Base-by-base conservation (phyloP, 495 filamentous ascomycete species). In the Hyaloscypha variabilis region DNA sequence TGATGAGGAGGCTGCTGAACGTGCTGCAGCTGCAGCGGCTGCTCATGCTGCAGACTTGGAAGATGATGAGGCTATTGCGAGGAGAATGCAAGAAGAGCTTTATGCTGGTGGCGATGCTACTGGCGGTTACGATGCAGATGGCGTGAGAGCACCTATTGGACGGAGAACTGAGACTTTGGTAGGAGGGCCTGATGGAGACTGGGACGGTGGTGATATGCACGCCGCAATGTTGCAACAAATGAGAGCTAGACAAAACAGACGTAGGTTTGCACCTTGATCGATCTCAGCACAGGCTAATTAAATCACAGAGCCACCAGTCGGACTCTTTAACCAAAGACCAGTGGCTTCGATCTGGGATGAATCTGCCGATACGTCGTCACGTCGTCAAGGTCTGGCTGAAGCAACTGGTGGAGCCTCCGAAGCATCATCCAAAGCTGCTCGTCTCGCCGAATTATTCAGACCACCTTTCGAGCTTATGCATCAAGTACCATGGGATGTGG, bases 1-100 rank as follows among this genome's bases (percentile, higher is more conserved):
- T 6, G 56, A 64, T 14, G 61, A 62, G 28, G 62, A 62, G n/a
- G 57, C 17, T 42, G 6, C 57, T 39, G 19, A 28, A 13, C 8
- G 21, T 4, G 64, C 65, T 39, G 62, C 60, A 6, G 67, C 67
- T 14, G 31, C 65, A 49, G 67, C 67, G 8, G 46, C 65, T 34
- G 55, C 61, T 23, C 61, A 63, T 25, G 64, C 67, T 13, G 66
- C 63, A 51, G 68, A 74, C 21, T 80, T 87, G 55, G 95, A 97
- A 67, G 92, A 96, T 70, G 95, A 99, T 77, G 95, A 93, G 51
- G 95, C 92, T 13, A 91, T 98, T 86, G 95, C 95, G 8, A 85
- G 91, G 69, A 86, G 91, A 50, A 73, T 99, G 52, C 96, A 98
- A 71, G 91, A 98, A 71, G 93, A 99, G 77, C 81, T 97, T 72